Conservation (phyloP, 192 early-diverging fungal genomes). For the Podila horticola region DNA sequence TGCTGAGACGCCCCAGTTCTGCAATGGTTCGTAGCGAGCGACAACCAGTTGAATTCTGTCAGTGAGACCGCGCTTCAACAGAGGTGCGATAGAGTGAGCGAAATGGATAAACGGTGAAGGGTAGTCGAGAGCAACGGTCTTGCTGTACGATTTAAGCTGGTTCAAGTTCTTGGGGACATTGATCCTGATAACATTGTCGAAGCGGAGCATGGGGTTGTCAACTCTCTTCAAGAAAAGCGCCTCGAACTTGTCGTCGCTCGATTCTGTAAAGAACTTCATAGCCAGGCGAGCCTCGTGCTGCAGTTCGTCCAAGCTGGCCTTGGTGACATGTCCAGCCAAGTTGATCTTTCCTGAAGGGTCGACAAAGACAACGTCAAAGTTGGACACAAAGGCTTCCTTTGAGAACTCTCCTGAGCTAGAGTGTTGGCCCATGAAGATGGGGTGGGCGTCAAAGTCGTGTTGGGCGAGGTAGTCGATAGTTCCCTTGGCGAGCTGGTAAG, state of each 20-base stretch:
- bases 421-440: conserved; percentile 76
- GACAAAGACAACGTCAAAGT: conserved; percentile 85
- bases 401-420: conserved; percentile 70
- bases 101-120: conserved; percentile 58
- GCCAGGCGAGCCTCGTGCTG: conserved; percentile 79
- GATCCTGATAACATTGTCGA: conserved; percentile 75
- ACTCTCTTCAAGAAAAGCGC: conserved; percentile 80
- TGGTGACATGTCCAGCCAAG: conserved; percentile 75
- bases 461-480: conserved; percentile 85
- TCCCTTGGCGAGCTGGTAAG: conserved; percentile 88
- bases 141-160: conserved; percentile 37
- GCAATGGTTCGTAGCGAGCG: conserved; percentile 44
- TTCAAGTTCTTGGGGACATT: conserved; percentile 36
- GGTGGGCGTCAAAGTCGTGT: conserved; percentile 71
- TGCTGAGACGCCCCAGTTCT: conserved; percentile 55
- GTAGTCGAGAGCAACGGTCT: conserved; percentile 51
- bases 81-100: conserved; percentile 53
- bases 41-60: conserved; percentile 60
- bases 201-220: conserved; percentile 69
- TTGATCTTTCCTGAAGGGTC: conserved; percentile 90
- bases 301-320: conserved; percentile 72
- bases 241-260: conserved; percentile 76
- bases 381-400: conserved; percentile 62
- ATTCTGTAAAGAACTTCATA: conserved; percentile 71
- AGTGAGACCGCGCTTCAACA: conserved; percentile 59